Conservation (phyloP, 2,329 filamentous ascomycete genomes). For the Juglanconis sp. region DNA sequence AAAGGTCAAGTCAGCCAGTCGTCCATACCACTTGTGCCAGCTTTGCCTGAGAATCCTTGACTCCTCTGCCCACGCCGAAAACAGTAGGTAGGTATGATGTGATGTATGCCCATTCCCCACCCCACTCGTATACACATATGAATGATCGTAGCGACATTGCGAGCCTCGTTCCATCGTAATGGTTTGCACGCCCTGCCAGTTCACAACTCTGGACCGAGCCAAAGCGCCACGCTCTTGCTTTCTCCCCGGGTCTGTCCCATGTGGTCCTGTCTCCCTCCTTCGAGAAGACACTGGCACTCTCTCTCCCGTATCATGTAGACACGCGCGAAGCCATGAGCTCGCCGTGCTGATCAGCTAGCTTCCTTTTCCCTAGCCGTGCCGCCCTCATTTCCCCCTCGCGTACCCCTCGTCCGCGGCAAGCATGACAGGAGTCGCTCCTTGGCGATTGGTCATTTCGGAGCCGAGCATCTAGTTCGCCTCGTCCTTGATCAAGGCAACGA, state of each 20-base stretch:
- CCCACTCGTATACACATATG: neutral
- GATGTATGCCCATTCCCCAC: neutral
- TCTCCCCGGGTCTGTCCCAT: neutral
- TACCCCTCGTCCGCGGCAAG: neutral
- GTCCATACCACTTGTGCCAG: neutral
- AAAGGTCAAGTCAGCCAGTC: neutral
- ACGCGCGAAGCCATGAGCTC: neutral
- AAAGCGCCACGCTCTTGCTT: neutral
- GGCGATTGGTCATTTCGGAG: neutral
- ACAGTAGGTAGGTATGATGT: neutral
- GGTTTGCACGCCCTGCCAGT: too few species aligned
- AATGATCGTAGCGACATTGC: constrained; percentile 10
- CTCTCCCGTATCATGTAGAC: neutral
- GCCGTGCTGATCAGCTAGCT: neutral
- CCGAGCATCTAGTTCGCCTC: constrained; percentile 67
- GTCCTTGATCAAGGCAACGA: constrained; percentile 93
- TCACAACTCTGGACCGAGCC: neutral
- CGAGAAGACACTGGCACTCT: neutral
- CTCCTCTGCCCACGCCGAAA: neutral
- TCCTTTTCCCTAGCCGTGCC: neutral
- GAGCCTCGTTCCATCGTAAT: neutral
- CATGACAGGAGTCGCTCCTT: neutral
- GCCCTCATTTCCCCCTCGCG: neutral
- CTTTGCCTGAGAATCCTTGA: neutral
- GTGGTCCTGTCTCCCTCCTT: neutral